Percentiles rank a stretch among this genome's conserved stretches.
Conservation (phyloP, 2,329 filamentous ascomycete species). For the Fusarium odoratissimum region DNA sequence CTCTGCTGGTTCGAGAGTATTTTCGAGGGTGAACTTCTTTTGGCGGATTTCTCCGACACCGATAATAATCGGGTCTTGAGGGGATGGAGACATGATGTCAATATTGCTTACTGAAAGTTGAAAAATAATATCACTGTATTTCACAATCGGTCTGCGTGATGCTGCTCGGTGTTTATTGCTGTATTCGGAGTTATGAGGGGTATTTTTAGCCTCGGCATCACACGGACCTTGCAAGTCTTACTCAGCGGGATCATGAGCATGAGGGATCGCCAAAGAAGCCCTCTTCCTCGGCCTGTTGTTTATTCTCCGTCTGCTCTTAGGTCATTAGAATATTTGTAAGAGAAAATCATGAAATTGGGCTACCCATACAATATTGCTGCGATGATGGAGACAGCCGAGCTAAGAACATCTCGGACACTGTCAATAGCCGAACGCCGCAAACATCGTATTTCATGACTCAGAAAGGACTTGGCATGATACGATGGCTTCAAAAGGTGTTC, state of each 20-base stretch:
- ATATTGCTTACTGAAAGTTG: too few species aligned
- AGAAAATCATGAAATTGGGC: neutral
- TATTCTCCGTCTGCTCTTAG: neutral
- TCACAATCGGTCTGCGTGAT: too few species aligned
- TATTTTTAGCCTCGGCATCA: neutral
- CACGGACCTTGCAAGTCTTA: neutral
- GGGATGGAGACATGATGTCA: neutral
- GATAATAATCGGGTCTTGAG: conserved; percentile 64
- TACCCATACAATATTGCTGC: neutral
- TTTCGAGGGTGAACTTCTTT: conserved; percentile 55
- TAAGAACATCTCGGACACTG: neutral
- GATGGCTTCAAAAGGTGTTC: neutral
- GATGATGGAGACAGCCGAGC: too few species aligned
- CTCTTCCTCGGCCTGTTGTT: neutral
- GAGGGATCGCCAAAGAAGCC: neutral
- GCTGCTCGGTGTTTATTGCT: neutral
- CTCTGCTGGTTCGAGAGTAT: conserved; percentile 68
- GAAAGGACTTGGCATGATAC: neutral
- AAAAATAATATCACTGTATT: too few species aligned
- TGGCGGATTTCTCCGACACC: conserved; percentile 73
- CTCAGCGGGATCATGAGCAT: neutral
- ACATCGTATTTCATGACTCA: neutral
- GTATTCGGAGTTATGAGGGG: neutral
- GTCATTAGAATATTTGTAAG: neutral
- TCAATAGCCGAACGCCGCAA: neutral